phyloP scores from a whole-genome alignment of 192 early-diverging fungal species.

The Paraglomus occultum region DNA sequence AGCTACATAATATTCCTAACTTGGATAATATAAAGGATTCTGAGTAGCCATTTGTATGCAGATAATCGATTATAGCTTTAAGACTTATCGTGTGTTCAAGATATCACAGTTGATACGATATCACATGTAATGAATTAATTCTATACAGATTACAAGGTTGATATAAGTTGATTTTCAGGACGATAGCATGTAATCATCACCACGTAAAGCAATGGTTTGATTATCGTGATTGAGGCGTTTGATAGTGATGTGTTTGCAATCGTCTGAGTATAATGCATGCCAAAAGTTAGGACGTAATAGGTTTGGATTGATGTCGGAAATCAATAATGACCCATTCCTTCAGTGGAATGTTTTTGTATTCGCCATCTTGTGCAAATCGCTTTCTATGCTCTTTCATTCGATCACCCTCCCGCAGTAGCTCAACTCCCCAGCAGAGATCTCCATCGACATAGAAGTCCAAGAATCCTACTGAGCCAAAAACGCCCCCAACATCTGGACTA shows the following conservation, averaged over 20 bases:
- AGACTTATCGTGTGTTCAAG: conserved; percentile 42
- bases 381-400: neutral
- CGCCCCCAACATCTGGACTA: conserved; percentile 13
- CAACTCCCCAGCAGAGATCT: conserved; percentile 24
- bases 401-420: conserved; percentile 3
- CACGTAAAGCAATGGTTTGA: neutral
- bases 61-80: conserved; percentile 86
- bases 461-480: conserved; percentile 21
- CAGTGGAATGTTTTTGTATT: conserved; percentile 16
- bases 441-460: conserved; percentile 30
- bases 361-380: conserved; percentile 12
- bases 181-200: no score
- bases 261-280: conserved; percentile 4
- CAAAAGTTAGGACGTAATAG: conserved; percentile 13
- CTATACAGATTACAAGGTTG: conserved; percentile 23
- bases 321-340: conserved; percentile 21
- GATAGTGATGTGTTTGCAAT: conserved; percentile 6
- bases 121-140: neutral
- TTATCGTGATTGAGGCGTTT: neutral
- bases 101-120: neutral
- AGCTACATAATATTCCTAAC: no score
- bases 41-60: conserved; percentile 70
- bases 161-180: conserved; percentile 29
- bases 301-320: conserved; percentile 12
- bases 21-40: conserved; percentile 31